Percentiles rank a stretch among this genome's conserved stretches.
Evolutionary conservation across 2,329 filamentous ascomycete genomes (phyloP).

Genomic region (Fusarium paranaense): DNA sequence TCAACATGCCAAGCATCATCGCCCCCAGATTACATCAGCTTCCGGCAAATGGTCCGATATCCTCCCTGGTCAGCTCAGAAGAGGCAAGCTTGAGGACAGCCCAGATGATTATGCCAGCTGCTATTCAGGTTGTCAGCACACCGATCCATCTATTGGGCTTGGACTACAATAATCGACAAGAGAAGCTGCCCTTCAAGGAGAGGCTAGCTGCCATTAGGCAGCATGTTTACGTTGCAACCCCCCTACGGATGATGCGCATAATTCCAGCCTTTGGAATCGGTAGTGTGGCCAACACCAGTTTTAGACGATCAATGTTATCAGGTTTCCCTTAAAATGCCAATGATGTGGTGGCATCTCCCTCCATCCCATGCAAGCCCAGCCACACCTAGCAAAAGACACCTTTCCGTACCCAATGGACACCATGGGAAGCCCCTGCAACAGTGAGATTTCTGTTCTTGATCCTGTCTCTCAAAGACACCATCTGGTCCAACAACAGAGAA

Average conservation of each 20-base stretch:
- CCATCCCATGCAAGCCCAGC: background rate
- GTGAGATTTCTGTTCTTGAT: background rate
- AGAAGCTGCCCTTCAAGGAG: conserved; percentile 7
- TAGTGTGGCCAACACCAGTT: conserved; percentile 22
- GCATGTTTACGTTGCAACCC: conserved; percentile 15
- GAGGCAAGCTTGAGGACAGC: background rate
- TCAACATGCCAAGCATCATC: background rate
- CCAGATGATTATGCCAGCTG: background rate
- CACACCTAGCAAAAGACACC: background rate
- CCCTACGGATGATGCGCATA: conserved; percentile 20
- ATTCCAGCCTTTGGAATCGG: conserved; percentile 23
- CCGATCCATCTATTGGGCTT: conserved; percentile 19
- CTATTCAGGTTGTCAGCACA: conserved; percentile 18
- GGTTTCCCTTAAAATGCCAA: background rate
- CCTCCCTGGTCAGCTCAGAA: background rate
- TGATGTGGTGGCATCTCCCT: background rate
- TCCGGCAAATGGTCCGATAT: background rate
- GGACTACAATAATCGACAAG: conserved; percentile 17
- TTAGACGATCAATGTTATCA: conserved; percentile 5
- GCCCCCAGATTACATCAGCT: background rate
- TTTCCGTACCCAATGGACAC: background rate
- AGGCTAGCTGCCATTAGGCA: conserved; percentile 7
- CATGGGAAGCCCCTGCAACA: background rate
- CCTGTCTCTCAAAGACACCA: background rate
- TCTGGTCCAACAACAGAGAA: background rate